Percentiles rank a stretch among this genome's conserved stretches.
Evolutionary conservation across 2,329 filamentous ascomycete species (phyloP).

Genomic region (Fusarium xylarioides): DNA sequence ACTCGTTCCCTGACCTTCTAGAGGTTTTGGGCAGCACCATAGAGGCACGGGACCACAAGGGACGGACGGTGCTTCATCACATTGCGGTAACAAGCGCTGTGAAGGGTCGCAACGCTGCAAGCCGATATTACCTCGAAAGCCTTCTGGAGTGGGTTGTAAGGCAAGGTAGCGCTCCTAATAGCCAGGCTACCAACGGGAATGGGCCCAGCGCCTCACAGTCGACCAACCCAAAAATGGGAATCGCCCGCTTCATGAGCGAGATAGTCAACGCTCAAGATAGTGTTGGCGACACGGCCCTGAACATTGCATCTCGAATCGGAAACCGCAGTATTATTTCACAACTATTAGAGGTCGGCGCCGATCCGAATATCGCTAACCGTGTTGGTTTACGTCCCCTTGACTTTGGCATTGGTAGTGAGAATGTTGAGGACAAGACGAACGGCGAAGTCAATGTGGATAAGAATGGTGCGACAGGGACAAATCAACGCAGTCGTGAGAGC

Average conservation of each 20-base stretch:
- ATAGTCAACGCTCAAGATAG: conserved; percentile 97
- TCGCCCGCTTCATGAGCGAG: conserved; percentile 94
- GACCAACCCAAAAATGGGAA: conserved; percentile 73
- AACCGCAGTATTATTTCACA: conserved; percentile 98
- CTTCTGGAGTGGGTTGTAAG: conserved; percentile 94
- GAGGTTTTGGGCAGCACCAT: conserved; percentile 91
- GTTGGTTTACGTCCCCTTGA: conserved; percentile 90
- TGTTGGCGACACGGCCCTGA: conserved; percentile 92
- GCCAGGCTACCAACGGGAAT: conserved; percentile 53
- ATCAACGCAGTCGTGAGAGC: conserved; percentile 72
- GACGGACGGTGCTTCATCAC: conserved; percentile 92
- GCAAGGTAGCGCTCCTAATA: conserved; percentile 73
- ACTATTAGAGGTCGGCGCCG: conserved; percentile 91
- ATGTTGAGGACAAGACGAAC: conserved; percentile 55
- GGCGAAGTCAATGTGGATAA: conserved; percentile 56
- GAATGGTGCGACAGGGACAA: conserved; percentile 55
- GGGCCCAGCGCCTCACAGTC: conserved; percentile 53
- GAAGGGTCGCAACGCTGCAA: conserved; percentile 89
- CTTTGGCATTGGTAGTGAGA: conserved; percentile 86
- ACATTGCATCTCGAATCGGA: conserved; percentile 90
- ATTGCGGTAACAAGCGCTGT: conserved; percentile 96
- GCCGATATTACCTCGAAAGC: conserved; percentile 95
- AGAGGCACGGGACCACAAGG: conserved; percentile 87
- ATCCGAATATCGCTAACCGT: conserved; percentile 90
- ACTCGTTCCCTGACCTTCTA: conserved; percentile 88